Base-by-base conservation (phyloP, 805 yeast genomes). In the Ogataea nonfermentans region DNA sequence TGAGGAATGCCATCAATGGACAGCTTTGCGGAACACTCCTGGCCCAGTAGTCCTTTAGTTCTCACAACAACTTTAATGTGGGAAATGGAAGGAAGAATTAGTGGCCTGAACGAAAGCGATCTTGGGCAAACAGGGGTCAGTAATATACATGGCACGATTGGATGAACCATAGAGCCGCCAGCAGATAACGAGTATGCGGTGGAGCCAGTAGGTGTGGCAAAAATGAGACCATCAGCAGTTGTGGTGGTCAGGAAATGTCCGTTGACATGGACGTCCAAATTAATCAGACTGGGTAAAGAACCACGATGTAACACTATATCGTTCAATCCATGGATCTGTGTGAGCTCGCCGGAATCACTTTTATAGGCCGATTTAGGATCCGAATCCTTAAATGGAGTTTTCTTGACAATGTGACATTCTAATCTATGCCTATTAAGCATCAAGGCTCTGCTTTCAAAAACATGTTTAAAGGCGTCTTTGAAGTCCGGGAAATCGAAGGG, bases 121-220 rank as follows among this genome's bases (percentile, higher is more conserved):
- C 96, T 65, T 6, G 98, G 97, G 56, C 96, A 89, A 35, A 90
- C 86, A 9, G 97, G 97, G 0, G 96, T 85, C 23, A 90, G 61
- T 32, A 90, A 65, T 9, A 87, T 81, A 44, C 93, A 82, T 11
- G 88, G 83, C 7, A 90, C 95, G 37, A 80, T 65, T 0, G 98
- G 97, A 48, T 90, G 95, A 2, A 87, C 91, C 43, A 90, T 90
- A 10, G 95, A 79, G 1, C 98, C 98, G 10, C 98, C 97, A 1
- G 95, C 78, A 20, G 87, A 77, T 37, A 90, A 66, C 0, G 95
- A 85, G 56, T 90, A 90, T 0, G 97, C 96, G 0, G 97, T 90
- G 8, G 95, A 86, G 0, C 98, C 98, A 0, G 97, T 90, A 12
- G 98, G 98, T 0, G 97, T 85, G 3, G 93, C 74, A 32, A 88